phyloP scores from a whole-genome alignment of 2,329 filamentous ascomycete genomes.

The Huntiella abstrusa region DNA sequence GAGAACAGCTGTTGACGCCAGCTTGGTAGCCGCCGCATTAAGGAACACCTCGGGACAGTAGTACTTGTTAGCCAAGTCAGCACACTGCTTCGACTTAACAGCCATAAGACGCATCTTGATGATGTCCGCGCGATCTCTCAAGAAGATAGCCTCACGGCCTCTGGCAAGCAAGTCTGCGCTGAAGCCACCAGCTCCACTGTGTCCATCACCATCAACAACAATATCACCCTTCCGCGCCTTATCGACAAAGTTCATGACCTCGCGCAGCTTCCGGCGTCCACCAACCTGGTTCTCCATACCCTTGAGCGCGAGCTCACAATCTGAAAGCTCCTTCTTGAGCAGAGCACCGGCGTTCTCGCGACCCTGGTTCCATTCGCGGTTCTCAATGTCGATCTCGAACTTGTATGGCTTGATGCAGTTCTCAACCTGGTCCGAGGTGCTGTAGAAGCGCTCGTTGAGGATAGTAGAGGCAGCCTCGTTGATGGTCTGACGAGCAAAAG shows the following conservation, averaged over 20 bases:
- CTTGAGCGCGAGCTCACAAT: constrained; percentile 63
- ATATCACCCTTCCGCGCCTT: constrained; percentile 74
- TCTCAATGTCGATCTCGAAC: constrained; percentile 89
- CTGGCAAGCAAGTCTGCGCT: constrained; percentile 64
- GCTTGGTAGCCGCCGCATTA: constrained; percentile 88
- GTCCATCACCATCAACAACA: constrained; percentile 62
- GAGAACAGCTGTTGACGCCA: constrained; percentile 84
- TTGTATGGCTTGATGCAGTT: constrained; percentile 99
- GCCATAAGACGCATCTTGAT: constrained; percentile 79
- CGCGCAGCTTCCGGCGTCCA: constrained; percentile 64
- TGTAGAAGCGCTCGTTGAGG: constrained; percentile 84
- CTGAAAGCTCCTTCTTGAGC: constrained; percentile 71
- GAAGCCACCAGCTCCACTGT: constrained; percentile 81
- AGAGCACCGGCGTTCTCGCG: constrained; percentile 64
- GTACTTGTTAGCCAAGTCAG: constrained; percentile 73
- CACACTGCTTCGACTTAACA: constrained; percentile 79
- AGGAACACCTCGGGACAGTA: constrained; percentile 93
- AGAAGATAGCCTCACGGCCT: constrained; percentile 87
- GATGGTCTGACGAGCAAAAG: constrained; percentile 84
- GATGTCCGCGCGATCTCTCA: constrained; percentile 76
- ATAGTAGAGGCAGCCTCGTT: constrained; percentile 78
- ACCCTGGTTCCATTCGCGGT: constrained; percentile 70
- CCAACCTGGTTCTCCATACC: constrained; percentile 60
- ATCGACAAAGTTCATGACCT: constrained; percentile 84
- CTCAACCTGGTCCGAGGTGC: constrained; percentile 92